Evolutionary conservation across 2,329 filamentous ascomycete genomes (phyloP).

Genomic region (Phyllosticta ampelicida): DNA sequence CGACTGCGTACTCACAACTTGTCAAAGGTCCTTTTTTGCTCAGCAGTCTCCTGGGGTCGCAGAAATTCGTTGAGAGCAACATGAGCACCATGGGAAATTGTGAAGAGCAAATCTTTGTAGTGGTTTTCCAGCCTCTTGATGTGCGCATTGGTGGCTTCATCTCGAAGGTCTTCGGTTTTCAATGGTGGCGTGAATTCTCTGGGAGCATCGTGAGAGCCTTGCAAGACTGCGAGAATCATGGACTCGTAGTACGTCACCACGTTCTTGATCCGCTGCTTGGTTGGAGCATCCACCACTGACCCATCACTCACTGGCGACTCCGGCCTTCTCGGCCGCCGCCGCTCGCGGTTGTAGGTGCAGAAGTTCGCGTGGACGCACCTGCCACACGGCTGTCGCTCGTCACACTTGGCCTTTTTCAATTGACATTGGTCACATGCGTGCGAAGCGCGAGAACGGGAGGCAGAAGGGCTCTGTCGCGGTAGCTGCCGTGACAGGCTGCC

Average conservation of each 20-base stretch:
- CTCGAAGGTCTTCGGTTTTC: too few species aligned
- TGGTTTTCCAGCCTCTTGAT: too few species aligned
- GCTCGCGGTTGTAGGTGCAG: slow-evolving; percentile 81
- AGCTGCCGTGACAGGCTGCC: slow-evolving; percentile 31
- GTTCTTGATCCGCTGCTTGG: slow-evolving; percentile 89
- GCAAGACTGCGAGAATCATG: slow-evolving; percentile 47
- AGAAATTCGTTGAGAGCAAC: too few species aligned
- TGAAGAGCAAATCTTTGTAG: too few species aligned
- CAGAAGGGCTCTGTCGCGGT: slow-evolving; percentile 31
- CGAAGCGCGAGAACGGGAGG: slow-evolving; percentile 48
- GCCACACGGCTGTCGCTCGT: slow-evolving; percentile 56
- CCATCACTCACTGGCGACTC: slow-evolving; percentile 83
- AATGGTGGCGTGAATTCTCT: slow-evolving; percentile 50
- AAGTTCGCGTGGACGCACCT: slow-evolving; percentile 45
- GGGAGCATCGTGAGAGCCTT: slow-evolving; percentile 62
- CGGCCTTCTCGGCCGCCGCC: slow-evolving; percentile 74
- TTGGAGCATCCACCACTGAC: slow-evolving; percentile 92
- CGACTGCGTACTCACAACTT: slow-evolving; percentile 53
- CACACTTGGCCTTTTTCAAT: slow-evolving; percentile 84
- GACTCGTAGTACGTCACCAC: slow-evolving; percentile 46
- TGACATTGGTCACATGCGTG: slow-evolving; percentile 92
- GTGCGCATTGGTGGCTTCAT: too few species aligned
- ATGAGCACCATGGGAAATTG: too few species aligned
- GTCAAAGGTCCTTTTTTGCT: slow-evolving; percentile 44
- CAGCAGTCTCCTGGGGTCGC: too few species aligned